Evolutionary conservation across 441 rosid species (phyloP), one percentile per base, ranked within the genome.

Genomic region (Bocquillonia castaneifolia): DNA sequence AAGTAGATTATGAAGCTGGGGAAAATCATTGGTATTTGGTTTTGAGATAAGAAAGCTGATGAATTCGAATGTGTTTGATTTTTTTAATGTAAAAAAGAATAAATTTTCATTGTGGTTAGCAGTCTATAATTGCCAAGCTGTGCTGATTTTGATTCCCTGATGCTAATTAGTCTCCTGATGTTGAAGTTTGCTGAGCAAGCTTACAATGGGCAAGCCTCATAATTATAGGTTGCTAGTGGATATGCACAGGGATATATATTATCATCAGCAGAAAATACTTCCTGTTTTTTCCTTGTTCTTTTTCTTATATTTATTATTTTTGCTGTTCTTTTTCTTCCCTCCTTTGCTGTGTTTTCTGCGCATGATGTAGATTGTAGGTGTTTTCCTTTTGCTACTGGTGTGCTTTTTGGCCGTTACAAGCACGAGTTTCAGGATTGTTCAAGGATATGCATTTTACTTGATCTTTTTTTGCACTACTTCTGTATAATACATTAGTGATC

Each of bases 401-500:
- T 48, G 40, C 31, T 17, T 9, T 17, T 32, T 20, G 45, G 32
- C 50, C 10, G 34, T 10, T 48, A 50, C 22, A 64, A 61, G 51
- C 20, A 48, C 22, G 56, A 48, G 20, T 13, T 48, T 63, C 44
- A 32, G 47, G 28, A 47, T 29, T 4, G 10, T 23, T 31, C n/a
- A 17, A 17, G 31, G 15, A 17, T 28, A 20, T 29, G 55, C 34
- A 34, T 55, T 26, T 52, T 25, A n/a, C 22, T 17, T 31, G 52
- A 34, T 60, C 39, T 50, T 37, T 58, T 22, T 5, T 45, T 31
- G 56, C 29, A 47, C 53, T 25, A 54, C 40, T 34, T 44, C 70
- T 68, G 66, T 77, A 31, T 23, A 14, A 29, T 55, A 66, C 64
- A 63, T 73, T 40, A 26, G 17, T 69, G 67, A 77, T 79, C 60